Conservation (phyloP, 2,329 filamentous ascomycete species). For the Penicillium sp. region DNA sequence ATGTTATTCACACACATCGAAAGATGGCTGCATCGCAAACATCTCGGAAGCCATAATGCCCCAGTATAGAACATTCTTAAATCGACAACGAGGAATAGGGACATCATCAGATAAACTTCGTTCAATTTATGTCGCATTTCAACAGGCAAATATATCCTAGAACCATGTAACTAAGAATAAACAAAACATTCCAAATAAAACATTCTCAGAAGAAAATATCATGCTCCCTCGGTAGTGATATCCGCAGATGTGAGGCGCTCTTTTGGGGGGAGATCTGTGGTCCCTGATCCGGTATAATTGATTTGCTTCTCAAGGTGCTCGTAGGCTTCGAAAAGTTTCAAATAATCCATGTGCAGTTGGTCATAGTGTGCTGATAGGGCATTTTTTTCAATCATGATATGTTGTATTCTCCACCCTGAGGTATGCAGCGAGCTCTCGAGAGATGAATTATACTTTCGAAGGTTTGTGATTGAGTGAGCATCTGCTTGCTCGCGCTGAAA, state of each 20-base stretch:
- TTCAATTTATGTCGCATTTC: neutral
- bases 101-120: neutral
- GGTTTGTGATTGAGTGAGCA: neutral
- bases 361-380: neutral
- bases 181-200: neutral
- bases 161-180: neutral
- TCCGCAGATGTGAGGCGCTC: neutral
- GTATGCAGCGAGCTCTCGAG: neutral
- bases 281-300: neutral
- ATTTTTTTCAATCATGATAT: neutral
- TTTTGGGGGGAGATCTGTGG: neutral
- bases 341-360: neutral
- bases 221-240: neutral
- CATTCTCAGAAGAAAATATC: neutral
- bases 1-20: neutral
- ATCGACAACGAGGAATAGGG: neutral
- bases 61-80: too few relatives aligned
- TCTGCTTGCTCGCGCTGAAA: neutral
- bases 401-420: neutral
- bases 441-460: neutral
- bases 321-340: constrained; percentile 1
- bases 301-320: neutral
- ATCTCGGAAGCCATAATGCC: too few relatives aligned
- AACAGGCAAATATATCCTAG: neutral
- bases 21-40: neutral